These are phyloP conservation scores for Tillandsia fasciculata DNA, from an alignment of 176 grass and related monocot genomes.

Conservation along the genomic window DNA sequence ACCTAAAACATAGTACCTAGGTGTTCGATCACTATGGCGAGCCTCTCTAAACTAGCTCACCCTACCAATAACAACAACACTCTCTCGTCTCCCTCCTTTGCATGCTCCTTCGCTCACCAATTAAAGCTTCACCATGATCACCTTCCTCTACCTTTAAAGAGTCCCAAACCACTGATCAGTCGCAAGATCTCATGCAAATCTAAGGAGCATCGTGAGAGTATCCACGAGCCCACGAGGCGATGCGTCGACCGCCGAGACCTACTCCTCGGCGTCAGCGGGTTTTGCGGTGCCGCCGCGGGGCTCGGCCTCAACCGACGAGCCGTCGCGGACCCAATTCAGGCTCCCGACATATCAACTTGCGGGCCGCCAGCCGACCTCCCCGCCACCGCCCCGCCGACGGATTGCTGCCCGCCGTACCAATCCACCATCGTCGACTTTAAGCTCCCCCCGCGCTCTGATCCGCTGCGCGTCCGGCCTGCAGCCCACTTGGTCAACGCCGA, in stretches of 20 bases:
- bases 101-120: conserved; percentile 18
- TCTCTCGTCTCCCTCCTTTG: conserved; percentile 11
- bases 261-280: conserved; percentile 39
- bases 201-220: conserved; percentile 1
- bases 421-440: conserved; percentile 30
- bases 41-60: not conserved
- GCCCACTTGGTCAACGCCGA: conserved; percentile 39
- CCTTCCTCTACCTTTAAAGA: not conserved
- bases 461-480: conserved; percentile 53
- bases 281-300: conserved; percentile 26
- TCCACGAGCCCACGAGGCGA: no score
- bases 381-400: not conserved
- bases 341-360: conserved; percentile 42
- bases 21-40: not conserved
- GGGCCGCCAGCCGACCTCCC: conserved; percentile 24
- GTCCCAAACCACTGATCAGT: not conserved
- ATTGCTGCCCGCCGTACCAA: conserved; percentile 45
- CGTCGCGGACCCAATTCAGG: conserved; percentile 38
- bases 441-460: conserved; percentile 17
- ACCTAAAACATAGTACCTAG: not conserved
- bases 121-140: not conserved
- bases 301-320: conserved; percentile 9
- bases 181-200: conserved; percentile 23
- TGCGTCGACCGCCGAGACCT: conserved; percentile 43
- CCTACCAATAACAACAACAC: not conserved